A percentile compares a stretch with the other conserved stretches of the same genome.
These are phyloP conservation scores for Brasilioporus rufonigricans DNA, from an alignment of 768 basidiomycete species.

Conservation along the genomic window DNA sequence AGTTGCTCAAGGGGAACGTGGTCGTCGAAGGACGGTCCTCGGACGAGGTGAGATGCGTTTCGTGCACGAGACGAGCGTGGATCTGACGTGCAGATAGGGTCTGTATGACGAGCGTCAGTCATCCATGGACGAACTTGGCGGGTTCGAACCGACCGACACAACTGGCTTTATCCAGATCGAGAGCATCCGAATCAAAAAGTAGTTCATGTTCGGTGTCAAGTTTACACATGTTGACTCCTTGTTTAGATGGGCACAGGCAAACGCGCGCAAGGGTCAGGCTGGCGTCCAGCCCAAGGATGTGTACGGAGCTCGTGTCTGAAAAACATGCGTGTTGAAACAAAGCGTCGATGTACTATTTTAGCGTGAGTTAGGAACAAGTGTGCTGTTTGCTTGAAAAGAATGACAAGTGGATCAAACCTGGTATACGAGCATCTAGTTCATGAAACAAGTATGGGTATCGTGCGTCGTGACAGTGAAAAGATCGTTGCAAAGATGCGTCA, in stretches of 20 bases:
- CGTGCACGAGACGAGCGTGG: background rate
- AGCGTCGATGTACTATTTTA: constrained; percentile 3
- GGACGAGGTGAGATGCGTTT: constrained; percentile 56
- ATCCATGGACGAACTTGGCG: constrained; percentile 98
- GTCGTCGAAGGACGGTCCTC: constrained; percentile 90
- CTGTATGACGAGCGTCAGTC: constrained; percentile 94
- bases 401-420: background rate
- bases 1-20: constrained; percentile 96
- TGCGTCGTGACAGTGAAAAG: background rate
- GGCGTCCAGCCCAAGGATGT: constrained; percentile 79
- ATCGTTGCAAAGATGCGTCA: constrained; percentile 1
- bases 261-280: constrained; percentile 79
- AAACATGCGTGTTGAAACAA: background rate
- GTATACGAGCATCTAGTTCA: background rate
- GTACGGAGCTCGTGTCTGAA: constrained; percentile 61
- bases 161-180: constrained; percentile 97
- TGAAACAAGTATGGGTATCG: background rate
- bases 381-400: background rate
- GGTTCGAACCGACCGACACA: constrained; percentile 95
- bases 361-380: background rate
- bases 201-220: constrained; percentile 26
- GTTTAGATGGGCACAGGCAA: constrained; percentile 81
- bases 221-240: background rate
- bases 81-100: constrained; percentile 45
- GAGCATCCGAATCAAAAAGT: constrained; percentile 98